Percentiles rank a stretch among this genome's conserved stretches.
Evolutionary conservation across 306 rosid species (phyloP).

Genomic region (Inga leiocalycina): DNA sequence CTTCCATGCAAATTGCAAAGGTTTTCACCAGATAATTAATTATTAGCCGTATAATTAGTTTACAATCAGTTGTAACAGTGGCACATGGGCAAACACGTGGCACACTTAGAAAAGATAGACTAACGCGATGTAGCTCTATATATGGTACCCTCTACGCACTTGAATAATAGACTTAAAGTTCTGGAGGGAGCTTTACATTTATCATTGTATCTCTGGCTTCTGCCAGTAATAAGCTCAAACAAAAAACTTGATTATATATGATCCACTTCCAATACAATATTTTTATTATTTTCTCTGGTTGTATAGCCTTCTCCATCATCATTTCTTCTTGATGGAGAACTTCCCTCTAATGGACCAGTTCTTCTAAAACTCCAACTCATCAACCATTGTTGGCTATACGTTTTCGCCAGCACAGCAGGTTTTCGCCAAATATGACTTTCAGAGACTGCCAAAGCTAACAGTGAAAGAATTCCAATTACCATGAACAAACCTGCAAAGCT

Average conservation of each 20-base stretch:
- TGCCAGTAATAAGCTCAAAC: too few species aligned
- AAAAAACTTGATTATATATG: not conserved
- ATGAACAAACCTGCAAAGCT: constrained; percentile 34
- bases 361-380: not conserved
- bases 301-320: not conserved
- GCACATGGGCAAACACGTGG: too few species aligned
- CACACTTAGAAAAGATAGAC: too few species aligned
- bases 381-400: not conserved
- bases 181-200: too few species aligned
- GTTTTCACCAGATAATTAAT: too few species aligned
- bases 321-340: not conserved
- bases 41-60: too few species aligned
- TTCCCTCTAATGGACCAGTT: not conserved
- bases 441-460: constrained; percentile 22
- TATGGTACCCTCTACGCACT: too few species aligned
- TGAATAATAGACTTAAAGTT: too few species aligned
- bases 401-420: not conserved
- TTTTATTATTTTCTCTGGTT: not conserved
- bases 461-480: constrained; percentile 12
- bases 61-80: too few species aligned
- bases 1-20: too few species aligned
- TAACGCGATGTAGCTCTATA: too few species aligned
- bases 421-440: constrained; percentile 21
- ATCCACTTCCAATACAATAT: not conserved
- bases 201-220: too few species aligned